A percentile compares a stretch with the other conserved stretches of the same genome.
These are phyloP conservation scores for Lachancea thermotolerans DNA, from an alignment of 805 yeast genomes.

Conservation along the genomic window DNA sequence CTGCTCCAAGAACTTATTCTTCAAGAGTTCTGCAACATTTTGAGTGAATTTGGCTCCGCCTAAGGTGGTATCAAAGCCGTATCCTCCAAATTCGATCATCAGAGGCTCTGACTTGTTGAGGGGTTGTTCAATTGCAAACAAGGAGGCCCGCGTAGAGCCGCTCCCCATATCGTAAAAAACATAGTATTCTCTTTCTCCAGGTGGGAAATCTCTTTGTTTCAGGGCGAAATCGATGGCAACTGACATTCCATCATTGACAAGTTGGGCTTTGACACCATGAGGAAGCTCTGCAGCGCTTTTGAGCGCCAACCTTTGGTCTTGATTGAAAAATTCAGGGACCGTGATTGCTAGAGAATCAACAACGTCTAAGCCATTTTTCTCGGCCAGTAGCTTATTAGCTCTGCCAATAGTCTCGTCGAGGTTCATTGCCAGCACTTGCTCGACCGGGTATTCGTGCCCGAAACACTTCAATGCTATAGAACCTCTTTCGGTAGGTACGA, in stretches of 20 bases:
- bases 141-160: conserved; percentile 80
- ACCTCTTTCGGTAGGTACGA: conserved; percentile 40
- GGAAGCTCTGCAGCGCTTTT: conserved; percentile 68
- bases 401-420: conserved; percentile 57
- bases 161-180: conserved; percentile 89
- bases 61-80: conserved; percentile 56
- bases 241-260: conserved; percentile 90
- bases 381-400: conserved; percentile 55
- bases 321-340: conserved; percentile 65
- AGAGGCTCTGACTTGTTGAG: conserved; percentile 37
- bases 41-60: conserved; percentile 76
- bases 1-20: conserved; percentile 47
- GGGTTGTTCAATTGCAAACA: conserved; percentile 52
- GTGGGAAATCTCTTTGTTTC: conserved; percentile 21
- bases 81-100: conserved; percentile 60
- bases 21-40: conserved; percentile 53
- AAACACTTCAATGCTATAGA: conserved; percentile 49
- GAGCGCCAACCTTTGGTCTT: conserved; percentile 62
- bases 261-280: conserved; percentile 48
- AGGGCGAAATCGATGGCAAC: conserved; percentile 73
- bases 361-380: conserved; percentile 40
- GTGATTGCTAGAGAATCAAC: conserved; percentile 66
- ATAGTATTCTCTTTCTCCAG: conserved; percentile 44
- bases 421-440: conserved; percentile 82
- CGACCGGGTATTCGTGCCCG: conserved; percentile 48